Conservation (phyloP, 2,329 filamentous ascomycete genomes). For the Verticillium dahliae region DNA sequence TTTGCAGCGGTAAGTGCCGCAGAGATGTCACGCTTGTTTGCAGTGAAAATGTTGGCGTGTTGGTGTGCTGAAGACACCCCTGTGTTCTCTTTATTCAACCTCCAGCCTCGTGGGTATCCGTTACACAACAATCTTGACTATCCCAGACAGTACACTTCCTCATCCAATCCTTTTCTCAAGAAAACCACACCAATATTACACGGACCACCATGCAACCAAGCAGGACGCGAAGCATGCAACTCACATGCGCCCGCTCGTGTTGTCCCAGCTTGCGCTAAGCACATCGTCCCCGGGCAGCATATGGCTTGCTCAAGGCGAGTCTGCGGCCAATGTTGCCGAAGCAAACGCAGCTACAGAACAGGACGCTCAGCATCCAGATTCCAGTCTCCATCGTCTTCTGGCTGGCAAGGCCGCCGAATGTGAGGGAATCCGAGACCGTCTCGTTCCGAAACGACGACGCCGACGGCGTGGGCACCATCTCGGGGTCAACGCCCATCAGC, state of each 20-base stretch:
- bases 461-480: slow-evolving; percentile 66
- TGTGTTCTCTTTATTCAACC: background rate
- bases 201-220: background rate
- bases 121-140: background rate
- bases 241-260: too few species aligned
- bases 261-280: background rate
- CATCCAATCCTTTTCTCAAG: background rate
- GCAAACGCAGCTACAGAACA: slow-evolving; percentile 92
- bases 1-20: too few species aligned
- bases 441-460: slow-evolving; percentile 23
- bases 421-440: slow-evolving; percentile 14
- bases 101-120: background rate
- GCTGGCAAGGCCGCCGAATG: slow-evolving; percentile 49
- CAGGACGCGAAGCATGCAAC: too few species aligned
- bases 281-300: slow-evolving; percentile 37
- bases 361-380: slow-evolving; percentile 86
- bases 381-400: slow-evolving; percentile 63
- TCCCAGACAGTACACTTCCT: background rate
- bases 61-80: background rate
- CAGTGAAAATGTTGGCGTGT: background rate
- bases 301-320: slow-evolving; percentile 51
- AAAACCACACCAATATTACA: too few species aligned
- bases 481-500: slow-evolving; percentile 68
- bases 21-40: background rate
- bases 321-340: slow-evolving; percentile 92